A percentile compares a stretch with the other conserved stretches of the same genome.
These are phyloP conservation scores for Lablab purpureus DNA, from an alignment of 306 rosid genomes.

Conservation along the genomic window DNA sequence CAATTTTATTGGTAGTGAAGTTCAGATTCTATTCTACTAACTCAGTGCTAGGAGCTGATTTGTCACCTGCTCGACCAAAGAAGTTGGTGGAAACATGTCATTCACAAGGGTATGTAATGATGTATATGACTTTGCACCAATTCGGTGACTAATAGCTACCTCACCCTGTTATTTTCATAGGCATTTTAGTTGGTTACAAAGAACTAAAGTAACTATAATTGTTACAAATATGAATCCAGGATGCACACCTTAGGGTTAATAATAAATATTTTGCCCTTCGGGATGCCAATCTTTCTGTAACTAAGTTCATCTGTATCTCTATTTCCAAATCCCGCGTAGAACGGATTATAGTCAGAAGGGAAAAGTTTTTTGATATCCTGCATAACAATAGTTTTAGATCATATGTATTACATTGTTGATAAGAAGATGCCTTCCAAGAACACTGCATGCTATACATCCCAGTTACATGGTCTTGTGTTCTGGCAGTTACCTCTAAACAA, in stretches of 20 bases:
- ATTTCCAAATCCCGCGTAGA: conserved; percentile 97
- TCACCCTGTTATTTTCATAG: conserved; percentile 72
- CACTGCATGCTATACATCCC: conserved; percentile 19
- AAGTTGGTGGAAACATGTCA: conserved; percentile 98
- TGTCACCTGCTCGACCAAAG: conserved; percentile 87
- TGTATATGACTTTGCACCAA: conserved; percentile 87
- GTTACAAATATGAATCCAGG: conserved; percentile 28
- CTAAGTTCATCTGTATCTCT: conserved; percentile 98
- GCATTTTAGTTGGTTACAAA: conserved; percentile 11
- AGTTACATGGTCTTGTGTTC: conserved; percentile 28
- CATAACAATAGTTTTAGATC: conserved; percentile 34
- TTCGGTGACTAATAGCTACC: conserved; percentile 92
- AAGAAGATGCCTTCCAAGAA: conserved; percentile 29
- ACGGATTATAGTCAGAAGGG: conserved; percentile 94
- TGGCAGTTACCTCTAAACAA: conserved; percentile 82
- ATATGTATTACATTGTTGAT: background rate
- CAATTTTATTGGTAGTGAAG: conserved; percentile 8
- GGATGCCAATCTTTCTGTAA: conserved; percentile 95
- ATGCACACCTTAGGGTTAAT: conserved; percentile 92
- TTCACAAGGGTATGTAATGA: conserved; percentile 95
- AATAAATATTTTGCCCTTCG: conserved; percentile 94
- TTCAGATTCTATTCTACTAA: conserved; percentile 9
- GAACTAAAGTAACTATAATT: background rate
- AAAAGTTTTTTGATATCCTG: conserved; percentile 92
- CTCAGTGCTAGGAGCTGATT: background rate